Percentiles rank a stretch among this genome's conserved stretches.
Conservation (phyloP, 352 stramenopile genomes). For the Salisapilia sapeloensis region DNA sequence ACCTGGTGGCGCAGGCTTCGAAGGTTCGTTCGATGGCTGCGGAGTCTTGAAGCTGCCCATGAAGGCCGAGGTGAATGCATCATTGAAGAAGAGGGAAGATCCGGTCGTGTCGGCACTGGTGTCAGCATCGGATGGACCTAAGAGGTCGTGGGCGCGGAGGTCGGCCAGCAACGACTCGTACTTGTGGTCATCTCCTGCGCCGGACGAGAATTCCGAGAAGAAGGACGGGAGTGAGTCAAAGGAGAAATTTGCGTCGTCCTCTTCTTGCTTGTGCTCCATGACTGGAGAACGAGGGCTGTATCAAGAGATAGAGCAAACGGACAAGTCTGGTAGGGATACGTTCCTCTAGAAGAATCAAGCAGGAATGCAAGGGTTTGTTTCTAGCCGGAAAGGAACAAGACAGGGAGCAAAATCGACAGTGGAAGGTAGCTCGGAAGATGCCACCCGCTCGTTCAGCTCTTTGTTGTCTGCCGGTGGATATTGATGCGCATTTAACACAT, state of each 20-base stretch:
- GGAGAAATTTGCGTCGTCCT: constrained; percentile 1
- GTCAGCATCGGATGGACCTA: constrained; percentile 36
- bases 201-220: constrained; percentile 70
- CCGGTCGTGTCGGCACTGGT: constrained; percentile 5
- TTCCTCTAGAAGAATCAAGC: no score
- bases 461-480: no score
- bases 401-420: no score
- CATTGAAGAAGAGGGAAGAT: constrained; percentile 74
- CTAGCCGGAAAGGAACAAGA: no score
- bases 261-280: background rate
- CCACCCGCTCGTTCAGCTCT: no score
- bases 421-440: no score
- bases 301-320: background rate
- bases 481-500: no score
- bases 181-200: constrained; percentile 71
- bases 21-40: constrained; percentile 1
- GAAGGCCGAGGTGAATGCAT: constrained; percentile 71
- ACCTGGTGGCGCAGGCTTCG: constrained; percentile 22
- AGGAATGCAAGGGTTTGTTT: no score
- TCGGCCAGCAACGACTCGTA: constrained; percentile 76
- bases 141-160: constrained; percentile 64
- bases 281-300: no score
- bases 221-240: constrained; percentile 47
- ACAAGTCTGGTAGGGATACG: background rate
- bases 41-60: constrained; percentile 57